Evolutionary conservation across 2,329 filamentous ascomycete genomes (phyloP).

Genomic region (Sporothrix variecibatus): DNA sequence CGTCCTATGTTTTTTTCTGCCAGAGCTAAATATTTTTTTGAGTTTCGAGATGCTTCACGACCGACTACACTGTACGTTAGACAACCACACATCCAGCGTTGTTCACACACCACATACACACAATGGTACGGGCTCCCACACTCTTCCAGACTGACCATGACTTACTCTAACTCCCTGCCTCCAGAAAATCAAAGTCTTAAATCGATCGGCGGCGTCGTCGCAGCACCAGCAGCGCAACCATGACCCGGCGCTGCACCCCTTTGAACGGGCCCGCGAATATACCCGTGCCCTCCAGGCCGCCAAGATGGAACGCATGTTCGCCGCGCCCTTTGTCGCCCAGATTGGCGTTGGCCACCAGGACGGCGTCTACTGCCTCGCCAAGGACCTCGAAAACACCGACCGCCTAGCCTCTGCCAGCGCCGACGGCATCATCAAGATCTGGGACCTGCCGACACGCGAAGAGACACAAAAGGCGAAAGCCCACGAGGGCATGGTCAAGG

Average conservation of each 20-base stretch:
- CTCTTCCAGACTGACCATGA: neutral
- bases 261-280: conserved; percentile 87
- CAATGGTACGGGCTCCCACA: neutral
- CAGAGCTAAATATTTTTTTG: conserved; percentile 1
- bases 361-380: conserved; percentile 79
- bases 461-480: conserved; percentile 74
- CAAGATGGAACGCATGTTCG: conserved; percentile 87
- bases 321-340: conserved; percentile 72
- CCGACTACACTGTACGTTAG: neutral
- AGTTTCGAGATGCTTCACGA: neutral
- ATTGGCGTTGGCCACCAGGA: conserved; percentile 91
- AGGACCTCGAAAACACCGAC: conserved; percentile 73
- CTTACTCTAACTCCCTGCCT: neutral
- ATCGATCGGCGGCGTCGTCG: conserved; percentile 28
- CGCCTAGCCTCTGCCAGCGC: conserved; percentile 81
- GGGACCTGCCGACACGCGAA: conserved; percentile 63
- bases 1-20: conserved; percentile 8
- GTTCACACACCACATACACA: neutral
- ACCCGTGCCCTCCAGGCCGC: conserved; percentile 72
- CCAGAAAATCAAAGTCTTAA: conserved; percentile 33
- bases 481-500: conserved; percentile 58
- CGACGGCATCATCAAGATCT: conserved; percentile 85
- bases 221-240: conserved; percentile 33
- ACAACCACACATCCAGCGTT: neutral
- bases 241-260: conserved; percentile 84